Conservation (phyloP, 2,329 filamentous ascomycete species). For the Talaromyces sp. region DNA sequence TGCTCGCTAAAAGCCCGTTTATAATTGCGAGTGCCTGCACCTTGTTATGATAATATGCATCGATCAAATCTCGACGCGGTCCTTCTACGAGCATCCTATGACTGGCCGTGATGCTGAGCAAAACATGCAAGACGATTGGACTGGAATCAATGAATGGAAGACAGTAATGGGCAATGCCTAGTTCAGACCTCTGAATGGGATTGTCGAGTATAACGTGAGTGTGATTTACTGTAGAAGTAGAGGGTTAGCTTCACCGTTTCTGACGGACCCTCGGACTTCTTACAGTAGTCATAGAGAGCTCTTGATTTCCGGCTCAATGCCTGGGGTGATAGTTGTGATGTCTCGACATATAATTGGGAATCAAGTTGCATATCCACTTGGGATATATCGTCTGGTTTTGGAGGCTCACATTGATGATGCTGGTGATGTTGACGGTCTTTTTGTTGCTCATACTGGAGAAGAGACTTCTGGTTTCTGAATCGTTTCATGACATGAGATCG, state of each 20-base stretch:
- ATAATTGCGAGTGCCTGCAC: neutral
- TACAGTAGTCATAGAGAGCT: constrained; percentile 1
- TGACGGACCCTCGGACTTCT: neutral
- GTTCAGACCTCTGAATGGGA: neutral
- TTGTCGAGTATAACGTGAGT: constrained; percentile 1
- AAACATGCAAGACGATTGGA: neutral
- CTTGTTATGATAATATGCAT: neutral
- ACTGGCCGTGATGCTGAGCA: neutral
- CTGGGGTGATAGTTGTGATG: neutral
- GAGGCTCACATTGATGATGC: neutral
- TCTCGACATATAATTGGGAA: neutral
- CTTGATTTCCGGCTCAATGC: neutral
- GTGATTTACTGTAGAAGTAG: neutral
- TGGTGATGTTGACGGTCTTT: too few relatives aligned
- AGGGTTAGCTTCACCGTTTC: neutral
- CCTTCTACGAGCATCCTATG: constrained; percentile 4
- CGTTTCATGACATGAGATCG: constrained; percentile 1
- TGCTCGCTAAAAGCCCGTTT: neutral
- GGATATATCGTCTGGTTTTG: too few relatives aligned
- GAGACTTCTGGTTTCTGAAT: neutral
- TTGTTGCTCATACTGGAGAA: neutral
- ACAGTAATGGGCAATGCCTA: constrained; percentile 2
- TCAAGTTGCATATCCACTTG: neutral
- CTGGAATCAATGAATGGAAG: constrained; percentile 1
- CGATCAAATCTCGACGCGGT: neutral